A percentile compares a stretch with the other conserved stretches of the same genome.
phyloP scores from a whole-genome alignment of 768 basidiomycete species.

The Rhizopogon roseolus region DNA sequence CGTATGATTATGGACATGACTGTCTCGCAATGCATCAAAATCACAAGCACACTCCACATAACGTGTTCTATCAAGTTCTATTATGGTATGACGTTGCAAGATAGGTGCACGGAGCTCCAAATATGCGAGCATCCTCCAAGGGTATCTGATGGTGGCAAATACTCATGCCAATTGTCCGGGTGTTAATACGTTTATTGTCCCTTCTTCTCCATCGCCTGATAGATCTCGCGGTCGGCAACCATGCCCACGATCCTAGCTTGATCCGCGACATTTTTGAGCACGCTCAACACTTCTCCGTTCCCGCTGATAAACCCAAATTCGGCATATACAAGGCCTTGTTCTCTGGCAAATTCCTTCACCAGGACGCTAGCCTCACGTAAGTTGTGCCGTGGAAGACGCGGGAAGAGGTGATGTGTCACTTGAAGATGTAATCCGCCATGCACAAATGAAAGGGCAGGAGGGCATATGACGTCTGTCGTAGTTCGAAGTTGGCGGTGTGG shows the following conservation, averaged over 20 bases:
- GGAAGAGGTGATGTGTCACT: slow-evolving; percentile 96
- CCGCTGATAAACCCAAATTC: slow-evolving; percentile 90
- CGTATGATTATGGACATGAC: slow-evolving; percentile 22
- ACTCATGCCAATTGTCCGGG: neutral
- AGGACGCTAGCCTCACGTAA: slow-evolving; percentile 74
- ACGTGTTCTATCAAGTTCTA: neutral
- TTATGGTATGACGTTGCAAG: neutral
- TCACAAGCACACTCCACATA: slow-evolving; percentile 16
- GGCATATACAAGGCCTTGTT: slow-evolving; percentile 81
- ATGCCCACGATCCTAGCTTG: slow-evolving; percentile 79
- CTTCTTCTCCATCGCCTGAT: slow-evolving; percentile 55
- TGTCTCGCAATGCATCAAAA: slow-evolving; percentile 7
- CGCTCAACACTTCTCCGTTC: slow-evolving; percentile 79
- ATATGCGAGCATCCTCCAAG: neutral
- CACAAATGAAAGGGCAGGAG: slow-evolving; percentile 75
- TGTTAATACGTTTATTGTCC: slow-evolving; percentile 5
- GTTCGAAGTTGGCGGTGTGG: slow-evolving; percentile 92
- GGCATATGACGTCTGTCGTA: slow-evolving; percentile 94
- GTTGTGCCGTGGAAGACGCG: slow-evolving; percentile 91
- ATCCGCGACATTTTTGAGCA: slow-evolving; percentile 79
- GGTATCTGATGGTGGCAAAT: slow-evolving; percentile 10
- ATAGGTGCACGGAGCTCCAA: neutral
- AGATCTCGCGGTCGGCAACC: slow-evolving; percentile 75
- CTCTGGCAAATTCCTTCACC: slow-evolving; percentile 84
- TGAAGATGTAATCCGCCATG: slow-evolving; percentile 98